Conservation (phyloP, 768 basidiomycete species). For the Rhizopogon vinicolor region DNA sequence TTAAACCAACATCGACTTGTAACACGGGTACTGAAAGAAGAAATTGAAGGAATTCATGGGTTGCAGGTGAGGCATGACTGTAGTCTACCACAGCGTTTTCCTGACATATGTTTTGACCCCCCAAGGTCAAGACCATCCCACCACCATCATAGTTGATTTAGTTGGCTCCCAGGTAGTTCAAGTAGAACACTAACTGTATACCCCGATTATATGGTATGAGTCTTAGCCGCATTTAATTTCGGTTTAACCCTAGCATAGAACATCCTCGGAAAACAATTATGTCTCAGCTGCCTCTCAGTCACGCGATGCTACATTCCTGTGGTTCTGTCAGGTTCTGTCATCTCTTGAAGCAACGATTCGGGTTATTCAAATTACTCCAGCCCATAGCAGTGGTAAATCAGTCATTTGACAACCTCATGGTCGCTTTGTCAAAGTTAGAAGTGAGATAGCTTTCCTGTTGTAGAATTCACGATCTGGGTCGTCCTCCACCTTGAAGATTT, state of each 20-base stretch:
- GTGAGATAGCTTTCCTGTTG: slow-evolving; percentile 59
- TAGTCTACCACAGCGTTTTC: neutral
- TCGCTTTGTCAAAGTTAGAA: slow-evolving; percentile 38
- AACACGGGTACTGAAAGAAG: slow-evolving; percentile 78
- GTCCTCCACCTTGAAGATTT: slow-evolving; percentile 46
- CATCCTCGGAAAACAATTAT: neutral
- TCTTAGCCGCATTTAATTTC: neutral
- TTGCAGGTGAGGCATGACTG: slow-evolving; percentile 63
- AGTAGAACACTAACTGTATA: neutral
- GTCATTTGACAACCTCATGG: neutral
- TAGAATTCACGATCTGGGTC: slow-evolving; percentile 58
- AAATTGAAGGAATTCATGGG: slow-evolving; percentile 90
- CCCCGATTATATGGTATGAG: neutral
- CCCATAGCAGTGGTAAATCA: neutral
- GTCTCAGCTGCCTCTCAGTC: neutral
- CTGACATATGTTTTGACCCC: neutral
- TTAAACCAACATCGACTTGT: slow-evolving; percentile 95
- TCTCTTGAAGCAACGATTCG: neutral
- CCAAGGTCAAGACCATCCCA: slow-evolving; percentile 40
- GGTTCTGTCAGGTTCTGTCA: too few relatives aligned
- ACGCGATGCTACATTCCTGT: neutral
- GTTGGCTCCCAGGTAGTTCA: neutral
- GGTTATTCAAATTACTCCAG: neutral
- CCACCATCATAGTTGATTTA: slow-evolving; percentile 9
- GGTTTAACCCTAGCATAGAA: neutral